Percentiles rank a stretch among this genome's conserved stretches.
Evolutionary conservation across 176 grass and related monocot genomes (phyloP).

Genomic region (Bolboschoenus planiculmis): DNA sequence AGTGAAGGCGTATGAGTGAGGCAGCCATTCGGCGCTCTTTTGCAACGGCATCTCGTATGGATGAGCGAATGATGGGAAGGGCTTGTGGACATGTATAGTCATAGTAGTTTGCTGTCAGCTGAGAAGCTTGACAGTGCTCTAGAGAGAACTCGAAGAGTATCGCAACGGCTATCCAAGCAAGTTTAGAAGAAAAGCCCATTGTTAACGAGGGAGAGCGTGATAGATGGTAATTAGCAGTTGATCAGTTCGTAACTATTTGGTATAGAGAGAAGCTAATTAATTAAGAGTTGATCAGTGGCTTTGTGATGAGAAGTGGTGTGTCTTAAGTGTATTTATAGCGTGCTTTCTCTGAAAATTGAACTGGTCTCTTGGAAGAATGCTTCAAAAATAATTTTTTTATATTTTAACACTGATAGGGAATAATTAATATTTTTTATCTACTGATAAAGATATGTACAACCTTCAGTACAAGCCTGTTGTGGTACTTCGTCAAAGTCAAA

Average conservation of each 20-base stretch:
- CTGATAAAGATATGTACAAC: not conserved
- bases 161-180: no score
- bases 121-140: no score
- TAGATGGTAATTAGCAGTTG: not conserved
- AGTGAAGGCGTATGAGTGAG: slow-evolving; percentile 6
- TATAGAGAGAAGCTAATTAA: not conserved
- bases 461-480: not conserved
- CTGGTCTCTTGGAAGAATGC: not conserved
- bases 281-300: not conserved
- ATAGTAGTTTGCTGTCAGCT: slow-evolving; percentile 12
- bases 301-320: not conserved
- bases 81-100: slow-evolving; percentile 1
- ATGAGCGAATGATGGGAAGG: not conserved
- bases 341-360: no score
- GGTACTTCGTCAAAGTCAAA: not conserved
- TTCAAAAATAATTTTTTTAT: not conserved
- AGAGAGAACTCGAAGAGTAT: no score
- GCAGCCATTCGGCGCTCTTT: not conserved
- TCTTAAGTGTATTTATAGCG: not conserved
- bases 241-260: not conserved
- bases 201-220: not conserved
- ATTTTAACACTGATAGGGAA: not conserved
- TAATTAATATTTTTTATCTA: not conserved
- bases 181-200: not conserved
- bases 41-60: not conserved